These are phyloP conservation scores for Cyberlindnera maritima DNA, from an alignment of 805 yeast genomes.

Conservation along the genomic window DNA sequence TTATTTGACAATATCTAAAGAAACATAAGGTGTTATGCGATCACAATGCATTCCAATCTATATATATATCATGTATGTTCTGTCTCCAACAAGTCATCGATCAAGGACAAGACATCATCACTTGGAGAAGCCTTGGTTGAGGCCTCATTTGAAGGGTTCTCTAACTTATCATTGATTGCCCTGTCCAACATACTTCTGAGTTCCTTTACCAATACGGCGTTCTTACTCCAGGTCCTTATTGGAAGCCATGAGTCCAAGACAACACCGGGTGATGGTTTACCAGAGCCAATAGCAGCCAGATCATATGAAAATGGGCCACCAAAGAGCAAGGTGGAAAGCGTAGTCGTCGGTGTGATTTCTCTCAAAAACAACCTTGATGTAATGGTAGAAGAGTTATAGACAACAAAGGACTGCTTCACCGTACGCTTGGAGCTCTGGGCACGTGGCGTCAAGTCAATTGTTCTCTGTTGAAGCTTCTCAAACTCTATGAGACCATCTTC, in stretches of 20 bases:
- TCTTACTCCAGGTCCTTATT: conserved; percentile 88
- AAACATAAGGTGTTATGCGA: too few species aligned
- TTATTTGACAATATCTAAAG: too few species aligned
- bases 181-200: conserved; percentile 64
- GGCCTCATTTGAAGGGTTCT: conserved; percentile 39
- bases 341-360: conserved; percentile 77
- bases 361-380: conserved; percentile 69
- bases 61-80: conserved; percentile 12
- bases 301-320: conserved; percentile 74
- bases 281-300: conserved; percentile 36
- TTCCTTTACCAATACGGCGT: conserved; percentile 79
- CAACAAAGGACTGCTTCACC: conserved; percentile 56
- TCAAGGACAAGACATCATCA: conserved; percentile 37
- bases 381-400: conserved; percentile 55
- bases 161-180: conserved; percentile 61
- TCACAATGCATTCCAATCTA: neutral
- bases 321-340: conserved; percentile 71
- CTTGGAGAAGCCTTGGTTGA: conserved; percentile 15
- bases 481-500: conserved; percentile 42
- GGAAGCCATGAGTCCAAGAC: conserved; percentile 89
- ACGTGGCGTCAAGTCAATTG: conserved; percentile 41
- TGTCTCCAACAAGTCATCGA: conserved; percentile 31
- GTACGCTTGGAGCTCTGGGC: conserved; percentile 24
- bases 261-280: conserved; percentile 73
- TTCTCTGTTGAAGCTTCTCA: conserved; percentile 26